Evolutionary conservation across 768 basidiomycete genomes (phyloP).

Genomic region (Lyophyllum decastes): DNA sequence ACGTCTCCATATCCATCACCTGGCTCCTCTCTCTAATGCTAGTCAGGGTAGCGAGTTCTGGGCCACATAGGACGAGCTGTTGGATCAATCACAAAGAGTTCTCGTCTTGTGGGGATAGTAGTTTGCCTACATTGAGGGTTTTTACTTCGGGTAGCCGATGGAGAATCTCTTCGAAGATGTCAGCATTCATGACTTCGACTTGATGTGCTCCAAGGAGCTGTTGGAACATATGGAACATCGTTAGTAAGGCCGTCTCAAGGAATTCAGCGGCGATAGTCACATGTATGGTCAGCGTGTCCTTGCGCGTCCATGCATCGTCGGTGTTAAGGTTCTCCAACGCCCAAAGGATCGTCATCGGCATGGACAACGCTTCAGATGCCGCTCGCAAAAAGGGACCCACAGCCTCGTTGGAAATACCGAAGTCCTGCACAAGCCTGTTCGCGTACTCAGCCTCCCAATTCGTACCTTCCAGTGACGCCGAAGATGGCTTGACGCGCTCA

Average conservation of each 20-base stretch:
- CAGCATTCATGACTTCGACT: constrained; percentile 19
- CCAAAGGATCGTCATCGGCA: constrained; percentile 27
- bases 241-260: background rate
- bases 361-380: constrained; percentile 23
- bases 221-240: background rate
- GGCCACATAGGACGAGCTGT: constrained; percentile 12
- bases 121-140: constrained; percentile 22
- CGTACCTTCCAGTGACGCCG: constrained; percentile 24
- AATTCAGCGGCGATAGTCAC: constrained; percentile 2
- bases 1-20: constrained; percentile 28
- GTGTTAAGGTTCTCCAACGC: constrained; percentile 21
- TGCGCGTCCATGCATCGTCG: constrained; percentile 18
- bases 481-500: constrained; percentile 22
- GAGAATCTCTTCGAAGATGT: constrained; percentile 35
- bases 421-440: constrained; percentile 10
- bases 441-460: constrained; percentile 29
- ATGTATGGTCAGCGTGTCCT: constrained; percentile 21
- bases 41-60: background rate
- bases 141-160: constrained; percentile 33
- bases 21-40: background rate
- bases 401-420: constrained; percentile 3
- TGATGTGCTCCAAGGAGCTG: constrained; percentile 30
- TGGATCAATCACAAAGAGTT: background rate
- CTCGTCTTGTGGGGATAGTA: background rate
- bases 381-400: constrained; percentile 22